Evolutionary conservation across 495 filamentous ascomycete species (phyloP).

Genomic region (Podospora sp.): DNA sequence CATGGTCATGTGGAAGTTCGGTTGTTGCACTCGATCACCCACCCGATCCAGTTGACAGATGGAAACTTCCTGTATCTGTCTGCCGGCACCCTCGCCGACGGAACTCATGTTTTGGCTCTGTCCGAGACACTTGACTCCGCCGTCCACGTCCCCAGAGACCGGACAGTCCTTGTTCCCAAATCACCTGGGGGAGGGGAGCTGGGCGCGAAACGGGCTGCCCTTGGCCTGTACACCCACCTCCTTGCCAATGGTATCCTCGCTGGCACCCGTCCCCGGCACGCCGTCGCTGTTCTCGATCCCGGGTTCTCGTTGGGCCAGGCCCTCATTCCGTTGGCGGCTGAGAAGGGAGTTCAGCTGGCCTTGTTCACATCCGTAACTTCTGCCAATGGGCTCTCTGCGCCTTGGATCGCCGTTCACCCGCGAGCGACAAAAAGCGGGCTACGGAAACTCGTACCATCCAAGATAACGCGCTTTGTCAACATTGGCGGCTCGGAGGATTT

Average conservation of each 20-base stretch:
- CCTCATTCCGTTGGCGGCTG: neutral
- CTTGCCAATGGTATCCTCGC: constrained; percentile 5
- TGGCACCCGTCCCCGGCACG: neutral
- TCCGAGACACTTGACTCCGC: constrained; percentile 5
- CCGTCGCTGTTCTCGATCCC: constrained; percentile 12
- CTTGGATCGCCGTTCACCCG: constrained; percentile 11
- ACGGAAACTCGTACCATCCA: constrained; percentile 1
- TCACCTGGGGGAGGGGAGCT: neutral
- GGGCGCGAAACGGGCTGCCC: neutral
- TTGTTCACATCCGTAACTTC: constrained; percentile 13
- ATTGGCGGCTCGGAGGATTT: neutral
- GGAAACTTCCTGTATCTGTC: constrained; percentile 9
- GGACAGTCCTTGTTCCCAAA: neutral
- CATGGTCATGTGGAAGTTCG: neutral
- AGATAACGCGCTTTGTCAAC: constrained; percentile 8
- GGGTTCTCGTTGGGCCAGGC: constrained; percentile 7
- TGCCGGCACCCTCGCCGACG: neutral
- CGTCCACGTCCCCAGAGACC: neutral
- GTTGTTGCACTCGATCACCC: constrained; percentile 1
- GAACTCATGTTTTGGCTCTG: neutral
- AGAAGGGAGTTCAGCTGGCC: constrained; percentile 6
- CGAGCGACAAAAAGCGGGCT: neutral
- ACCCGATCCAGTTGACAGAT: neutral
- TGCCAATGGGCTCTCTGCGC: neutral
- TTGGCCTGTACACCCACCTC: neutral